Percentiles rank a stretch among this genome's conserved stretches.
Conservation (phyloP, 345 rosid genomes). For the Brassica carinata region DNA sequence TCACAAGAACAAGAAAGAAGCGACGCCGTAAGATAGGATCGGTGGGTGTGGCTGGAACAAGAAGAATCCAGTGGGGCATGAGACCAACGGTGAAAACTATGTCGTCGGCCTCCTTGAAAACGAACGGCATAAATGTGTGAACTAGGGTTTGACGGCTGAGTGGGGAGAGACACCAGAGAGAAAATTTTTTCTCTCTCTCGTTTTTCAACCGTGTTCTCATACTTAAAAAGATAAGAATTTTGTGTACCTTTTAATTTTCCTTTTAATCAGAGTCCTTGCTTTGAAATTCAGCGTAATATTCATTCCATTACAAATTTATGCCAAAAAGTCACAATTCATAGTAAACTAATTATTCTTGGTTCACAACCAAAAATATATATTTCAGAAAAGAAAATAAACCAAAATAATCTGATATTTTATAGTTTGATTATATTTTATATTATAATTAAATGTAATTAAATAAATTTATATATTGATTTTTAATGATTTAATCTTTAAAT, state of each 20-base stretch:
- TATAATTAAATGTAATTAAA: too few relatives aligned
- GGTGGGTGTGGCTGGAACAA: too few relatives aligned
- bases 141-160: too few relatives aligned
- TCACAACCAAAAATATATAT: not conserved
- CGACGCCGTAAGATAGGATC: too few relatives aligned
- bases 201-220: not conserved
- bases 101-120: too few relatives aligned
- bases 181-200: too few relatives aligned
- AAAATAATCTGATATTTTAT: not conserved
- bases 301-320: not conserved
- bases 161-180: too few relatives aligned
- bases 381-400: not conserved
- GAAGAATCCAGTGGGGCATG: too few relatives aligned
- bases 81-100: too few relatives aligned
- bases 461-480: too few relatives aligned
- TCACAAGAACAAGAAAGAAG: too few relatives aligned
- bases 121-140: too few relatives aligned
- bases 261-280: slow-evolving; percentile 8
- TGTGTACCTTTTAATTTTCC: slow-evolving; percentile 17
- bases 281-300: slow-evolving; percentile 22
- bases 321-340: not conserved
- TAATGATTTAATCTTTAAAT: not conserved
- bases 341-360: not conserved
- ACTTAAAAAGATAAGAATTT: slow-evolving; percentile 14
- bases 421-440: not conserved